These are phyloP conservation scores for Tympanopsis confertula DNA, from an alignment of 2,329 filamentous ascomycete genomes.

Conservation along the genomic window DNA sequence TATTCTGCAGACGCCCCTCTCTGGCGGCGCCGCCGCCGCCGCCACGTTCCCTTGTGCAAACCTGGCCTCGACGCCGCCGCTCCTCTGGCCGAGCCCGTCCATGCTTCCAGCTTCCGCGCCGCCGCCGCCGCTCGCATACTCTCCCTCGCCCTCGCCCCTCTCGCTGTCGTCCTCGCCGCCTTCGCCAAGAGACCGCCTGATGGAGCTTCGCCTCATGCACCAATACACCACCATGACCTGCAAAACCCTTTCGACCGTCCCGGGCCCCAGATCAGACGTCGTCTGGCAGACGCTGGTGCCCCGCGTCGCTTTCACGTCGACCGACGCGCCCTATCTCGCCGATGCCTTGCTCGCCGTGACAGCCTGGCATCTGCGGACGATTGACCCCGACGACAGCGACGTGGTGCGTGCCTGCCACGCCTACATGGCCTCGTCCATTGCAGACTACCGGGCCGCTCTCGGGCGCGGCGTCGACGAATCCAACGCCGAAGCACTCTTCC, in stretches of 20 bases:
- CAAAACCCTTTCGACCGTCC: slow-evolving; percentile 41
- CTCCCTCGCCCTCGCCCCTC: slow-evolving; percentile 18
- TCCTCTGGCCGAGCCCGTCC: not conserved
- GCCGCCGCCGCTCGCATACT: not conserved
- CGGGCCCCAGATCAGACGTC: slow-evolving; percentile 34
- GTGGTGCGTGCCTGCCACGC: slow-evolving; percentile 51
- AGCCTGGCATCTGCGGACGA: slow-evolving; percentile 47
- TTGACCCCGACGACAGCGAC: slow-evolving; percentile 42
- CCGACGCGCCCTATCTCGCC: slow-evolving; percentile 43
- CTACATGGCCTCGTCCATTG: slow-evolving; percentile 52
- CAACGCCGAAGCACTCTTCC: slow-evolving; percentile 52
- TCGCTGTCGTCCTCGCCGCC: slow-evolving; percentile 7
- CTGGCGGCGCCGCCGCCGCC: no score
- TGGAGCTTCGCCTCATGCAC: slow-evolving; percentile 53
- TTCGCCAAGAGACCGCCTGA: slow-evolving; percentile 28
- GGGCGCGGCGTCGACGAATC: slow-evolving; percentile 41
- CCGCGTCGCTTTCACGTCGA: slow-evolving; percentile 40
- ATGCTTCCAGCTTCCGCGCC: not conserved
- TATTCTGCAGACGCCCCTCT: no score
- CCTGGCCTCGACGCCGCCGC: not conserved
- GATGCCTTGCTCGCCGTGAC: slow-evolving; percentile 55
- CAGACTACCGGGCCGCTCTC: slow-evolving; percentile 45
- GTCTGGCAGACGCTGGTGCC: slow-evolving; percentile 52
- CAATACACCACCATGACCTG: slow-evolving; percentile 51
- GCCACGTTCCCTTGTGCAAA: not conserved